Evolutionary conservation across 495 filamentous ascomycete species (phyloP), one percentile per base, ranked within the genome.

Genomic region (Poronia punctata): DNA sequence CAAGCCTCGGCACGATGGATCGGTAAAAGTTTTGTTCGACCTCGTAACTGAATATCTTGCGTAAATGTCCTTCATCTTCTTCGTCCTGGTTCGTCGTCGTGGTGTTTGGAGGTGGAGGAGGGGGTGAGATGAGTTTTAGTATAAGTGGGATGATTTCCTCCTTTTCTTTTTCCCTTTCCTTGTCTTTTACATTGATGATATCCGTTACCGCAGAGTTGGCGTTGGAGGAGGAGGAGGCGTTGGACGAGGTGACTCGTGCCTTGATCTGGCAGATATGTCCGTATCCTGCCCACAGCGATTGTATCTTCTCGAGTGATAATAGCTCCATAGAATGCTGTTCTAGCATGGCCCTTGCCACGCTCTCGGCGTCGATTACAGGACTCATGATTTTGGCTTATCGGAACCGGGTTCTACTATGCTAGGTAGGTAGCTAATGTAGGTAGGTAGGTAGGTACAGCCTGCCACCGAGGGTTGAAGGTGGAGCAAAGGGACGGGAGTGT

Each of bases 11-110:
- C 7, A 62, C 59, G 8, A 70, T 48, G 15, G 61, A 45, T 6
- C 45, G 36, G 46, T 72, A 72, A 42, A 72, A 72, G 43, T 60
- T 61, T 34, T 67, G 66, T 33, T 72, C 68, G n/a, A 63, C 65
- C 23, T 55, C 52, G 44, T 72, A 71, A 49, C 63, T 68, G 41
- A 71, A 35, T n/a, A 70, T 52, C 34, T 72, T 72, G n/a, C 67
- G 57, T 14, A 62, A 38, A 35, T 70, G 61, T 24, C 65, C 65
- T 42, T 71, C 67, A 26, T 56, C 57, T 10, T 52, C 48, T 7
- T n/a, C 24, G 24, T 27, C 7, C 7, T n/a, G 7, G 24, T 7
- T 7, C 7, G 7, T 7, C 7, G 24, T 27, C 24, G 24, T 7
- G 2, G 46, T 29, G 18, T 30, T 32, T 1, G 53, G 23, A 12